Evolutionary conservation across 768 basidiomycete species (phyloP), one percentile per base, ranked within the genome.

Genomic region (Podaxis sp.): DNA sequence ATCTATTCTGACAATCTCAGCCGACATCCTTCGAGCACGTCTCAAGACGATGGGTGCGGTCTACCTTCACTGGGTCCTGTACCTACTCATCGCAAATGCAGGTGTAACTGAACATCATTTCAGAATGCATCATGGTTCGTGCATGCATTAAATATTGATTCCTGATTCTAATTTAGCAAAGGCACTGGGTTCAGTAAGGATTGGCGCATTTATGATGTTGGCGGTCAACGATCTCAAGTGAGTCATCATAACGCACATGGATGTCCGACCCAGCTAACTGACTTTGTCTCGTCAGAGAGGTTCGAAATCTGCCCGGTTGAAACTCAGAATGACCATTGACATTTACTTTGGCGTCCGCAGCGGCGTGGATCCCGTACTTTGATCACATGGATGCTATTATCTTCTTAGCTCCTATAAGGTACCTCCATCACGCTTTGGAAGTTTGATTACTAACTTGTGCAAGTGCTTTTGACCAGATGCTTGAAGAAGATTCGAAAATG

Each of bases 51-150:
- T 70, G 50, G 73, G 80, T 77, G 51, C 6, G 71, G 65, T 25
- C 25, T 14, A 18, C 59, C 35, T 25, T 27, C 23, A 48, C 25
- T 23, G 5, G 10, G 9, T 10, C 4, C 57, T 10, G 42, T 40
- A 56, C n/a, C 25, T 61, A 42, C 16, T 18, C 16, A 27, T 37
- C 47, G 52, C 27, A 44, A 50, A 57, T 25, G 13, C 47, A 74
- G 89, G 89, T 5, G 88, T 88, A 18, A 85, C 85, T 7, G 89
- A 90, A 69, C 84, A 91, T 69, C 80, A 80, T 38, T 89, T 91
- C 65, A 83, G 79, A 64, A 83, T 89, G 71, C 79, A 67, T 10
- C 68, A 71, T 6, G 77, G 82, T 82, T 66, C 44, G 77, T 64
- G 23, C 52, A 36, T 21, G 55, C 40, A 16, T 5, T 48, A 59